phyloP scores from a whole-genome alignment of 2,329 filamentous ascomycete species.

The Fusarium circinatum region DNA sequence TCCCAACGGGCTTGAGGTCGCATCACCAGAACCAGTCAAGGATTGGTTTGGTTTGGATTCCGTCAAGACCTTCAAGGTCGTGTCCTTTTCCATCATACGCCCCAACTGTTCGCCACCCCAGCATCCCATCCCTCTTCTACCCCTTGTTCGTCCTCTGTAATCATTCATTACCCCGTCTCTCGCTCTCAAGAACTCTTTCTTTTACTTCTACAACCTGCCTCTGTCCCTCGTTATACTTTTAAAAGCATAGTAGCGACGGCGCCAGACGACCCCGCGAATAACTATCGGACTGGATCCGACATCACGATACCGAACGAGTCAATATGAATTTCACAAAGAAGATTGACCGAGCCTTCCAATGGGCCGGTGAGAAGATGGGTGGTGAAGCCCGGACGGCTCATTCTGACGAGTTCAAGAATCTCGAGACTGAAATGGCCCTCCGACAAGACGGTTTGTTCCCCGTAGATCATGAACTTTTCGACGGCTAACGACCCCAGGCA shows the following conservation, averaged over 20 bases:
- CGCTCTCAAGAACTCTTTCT: slow-evolving; percentile 21
- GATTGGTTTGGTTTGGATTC: slow-evolving; percentile 1
- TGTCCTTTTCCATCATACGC: slow-evolving; percentile 29
- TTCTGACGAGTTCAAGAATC: slow-evolving; percentile 88
- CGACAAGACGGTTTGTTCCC: slow-evolving; percentile 79
- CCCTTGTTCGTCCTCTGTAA: slow-evolving; percentile 32
- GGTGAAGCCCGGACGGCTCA: slow-evolving; percentile 86
- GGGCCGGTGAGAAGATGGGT: slow-evolving; percentile 97
- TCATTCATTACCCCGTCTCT: slow-evolving; percentile 43
- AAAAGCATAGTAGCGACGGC: slow-evolving; percentile 13
- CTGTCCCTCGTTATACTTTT: slow-evolving; percentile 18
- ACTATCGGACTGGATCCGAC: slow-evolving; percentile 42
- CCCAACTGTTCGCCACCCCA: slow-evolving; percentile 42
- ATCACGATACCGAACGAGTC: slow-evolving; percentile 16
- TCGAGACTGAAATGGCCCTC: slow-evolving; percentile 91
- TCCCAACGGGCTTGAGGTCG: slow-evolving; percentile 20
- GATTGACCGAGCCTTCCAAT: slow-evolving; percentile 95
- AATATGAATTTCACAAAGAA: slow-evolving; percentile 78
- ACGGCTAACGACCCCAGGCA: slow-evolving; percentile 65
- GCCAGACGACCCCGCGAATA: slow-evolving; percentile 24
- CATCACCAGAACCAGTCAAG: slow-evolving; percentile 18
- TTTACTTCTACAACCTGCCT: slow-evolving; percentile 1
- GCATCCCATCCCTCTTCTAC: slow-evolving; percentile 36
- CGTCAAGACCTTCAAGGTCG: slow-evolving; percentile 9
- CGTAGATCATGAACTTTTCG: neutral